Evolutionary conservation across 371 early-diverging fungal genomes (phyloP).

Genomic region (Mucor saturninus): DNA sequence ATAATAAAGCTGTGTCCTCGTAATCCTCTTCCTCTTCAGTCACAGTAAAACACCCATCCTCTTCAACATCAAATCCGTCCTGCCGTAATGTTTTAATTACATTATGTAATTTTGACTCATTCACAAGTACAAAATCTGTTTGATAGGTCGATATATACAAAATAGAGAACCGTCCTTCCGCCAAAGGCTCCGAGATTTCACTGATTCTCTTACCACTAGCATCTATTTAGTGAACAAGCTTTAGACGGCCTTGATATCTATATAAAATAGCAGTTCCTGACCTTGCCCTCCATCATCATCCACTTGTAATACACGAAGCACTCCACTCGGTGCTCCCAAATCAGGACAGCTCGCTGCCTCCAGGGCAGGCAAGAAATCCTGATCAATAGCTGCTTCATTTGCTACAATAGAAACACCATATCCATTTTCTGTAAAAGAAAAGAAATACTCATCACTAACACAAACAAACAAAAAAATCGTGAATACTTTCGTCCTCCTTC

Average conservation of each 20-base stretch:
- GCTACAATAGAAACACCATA: slow-evolving; percentile 66
- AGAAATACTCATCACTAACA: slow-evolving; percentile 54
- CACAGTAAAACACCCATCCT: neutral
- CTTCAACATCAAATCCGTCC: slow-evolving; percentile 42
- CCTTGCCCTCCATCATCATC: slow-evolving; percentile 61
- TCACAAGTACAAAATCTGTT: slow-evolving; percentile 67
- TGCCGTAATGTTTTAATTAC: slow-evolving; percentile 51
- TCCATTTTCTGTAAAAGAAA: slow-evolving; percentile 67
- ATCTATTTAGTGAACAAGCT: slow-evolving; percentile 31
- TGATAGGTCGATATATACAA: slow-evolving; percentile 65
- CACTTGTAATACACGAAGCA: slow-evolving; percentile 64
- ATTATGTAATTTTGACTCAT: slow-evolving; percentile 50
- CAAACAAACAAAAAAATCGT: neutral
- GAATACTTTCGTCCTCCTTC: neutral
- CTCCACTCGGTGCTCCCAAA: slow-evolving; percentile 41
- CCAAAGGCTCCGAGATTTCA: slow-evolving; percentile 62
- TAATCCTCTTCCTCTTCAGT: neutral
- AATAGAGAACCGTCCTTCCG: slow-evolving; percentile 58
- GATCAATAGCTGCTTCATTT: slow-evolving; percentile 42
- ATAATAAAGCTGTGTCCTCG: neutral
- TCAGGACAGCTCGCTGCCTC: slow-evolving; percentile 30
- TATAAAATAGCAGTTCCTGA: slow-evolving; percentile 13
- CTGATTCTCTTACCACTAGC: slow-evolving; percentile 63
- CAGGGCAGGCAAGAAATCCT: slow-evolving; percentile 44
- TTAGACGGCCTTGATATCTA: neutral